Conservation (phyloP, 2,329 filamentous ascomycete species). For the Aspergillus oerlinghausenensis region DNA sequence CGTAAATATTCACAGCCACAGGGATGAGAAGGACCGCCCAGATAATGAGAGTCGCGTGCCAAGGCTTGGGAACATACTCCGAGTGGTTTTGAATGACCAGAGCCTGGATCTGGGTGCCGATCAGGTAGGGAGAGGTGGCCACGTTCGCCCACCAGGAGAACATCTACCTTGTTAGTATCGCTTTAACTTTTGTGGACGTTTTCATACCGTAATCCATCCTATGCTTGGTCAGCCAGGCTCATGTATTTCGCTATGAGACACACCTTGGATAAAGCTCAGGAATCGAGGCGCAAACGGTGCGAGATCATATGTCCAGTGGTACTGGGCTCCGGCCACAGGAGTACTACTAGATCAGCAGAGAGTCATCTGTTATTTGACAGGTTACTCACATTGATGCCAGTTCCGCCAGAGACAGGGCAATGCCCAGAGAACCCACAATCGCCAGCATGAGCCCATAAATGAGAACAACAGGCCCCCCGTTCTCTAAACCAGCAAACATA, state of each 20-base stretch:
- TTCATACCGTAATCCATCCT: not conserved
- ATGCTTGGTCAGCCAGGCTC: slow-evolving; percentile 22
- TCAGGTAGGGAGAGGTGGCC: slow-evolving; percentile 22
- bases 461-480: slow-evolving; percentile 24
- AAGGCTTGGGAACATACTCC: slow-evolving; percentile 16
- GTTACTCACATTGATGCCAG: slow-evolving; percentile 27
- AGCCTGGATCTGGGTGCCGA: slow-evolving; percentile 28
- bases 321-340: slow-evolving; percentile 28
- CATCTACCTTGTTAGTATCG: slow-evolving; percentile 1
- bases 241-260: slow-evolving; percentile 5
- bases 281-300: slow-evolving; percentile 19
- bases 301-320: slow-evolving; percentile 34
- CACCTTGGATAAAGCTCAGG: slow-evolving; percentile 22
- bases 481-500: slow-evolving; percentile 12
- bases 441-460: slow-evolving; percentile 25
- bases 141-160: slow-evolving; percentile 28
- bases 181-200: slow-evolving; percentile 10
- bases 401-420: slow-evolving; percentile 29
- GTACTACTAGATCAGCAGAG: slow-evolving; percentile 10
- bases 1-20: slow-evolving; percentile 47
- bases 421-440: slow-evolving; percentile 26
- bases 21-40: slow-evolving; percentile 44
- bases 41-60: slow-evolving; percentile 43
- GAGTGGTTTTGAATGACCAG: slow-evolving; percentile 22
- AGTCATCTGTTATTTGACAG: not conserved